Evolutionary conservation across 257 asterid genomes (phyloP).

Genomic region (Verbena officinalis): DNA sequence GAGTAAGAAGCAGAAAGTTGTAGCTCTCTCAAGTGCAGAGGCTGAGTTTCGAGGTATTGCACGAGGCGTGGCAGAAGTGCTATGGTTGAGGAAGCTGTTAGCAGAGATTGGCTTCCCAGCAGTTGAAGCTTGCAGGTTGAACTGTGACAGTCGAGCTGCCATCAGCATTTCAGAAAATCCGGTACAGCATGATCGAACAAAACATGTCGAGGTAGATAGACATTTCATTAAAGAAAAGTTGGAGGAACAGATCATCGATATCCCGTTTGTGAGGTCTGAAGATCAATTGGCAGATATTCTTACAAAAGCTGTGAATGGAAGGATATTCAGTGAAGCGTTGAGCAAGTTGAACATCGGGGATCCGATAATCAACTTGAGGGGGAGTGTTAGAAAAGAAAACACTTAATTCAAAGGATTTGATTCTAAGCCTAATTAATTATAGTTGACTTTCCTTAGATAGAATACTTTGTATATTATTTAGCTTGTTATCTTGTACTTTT

Average conservation of each 20-base stretch:
- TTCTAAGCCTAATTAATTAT: too few species aligned
- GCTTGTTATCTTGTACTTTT: too few species aligned
- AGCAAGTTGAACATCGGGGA: not conserved
- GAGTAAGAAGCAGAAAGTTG: slow-evolving; percentile 4
- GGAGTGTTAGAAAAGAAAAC: not conserved
- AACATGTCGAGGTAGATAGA: not conserved
- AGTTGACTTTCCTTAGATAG: too few species aligned
- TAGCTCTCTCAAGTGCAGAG: not conserved
- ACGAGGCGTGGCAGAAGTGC: not conserved
- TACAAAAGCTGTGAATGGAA: not conserved
- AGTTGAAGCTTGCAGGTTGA: not conserved
- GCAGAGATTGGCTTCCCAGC: not conserved
- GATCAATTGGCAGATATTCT: not conserved
- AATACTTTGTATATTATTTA: too few species aligned
- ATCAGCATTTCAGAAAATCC: not conserved
- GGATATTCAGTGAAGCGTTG: not conserved
- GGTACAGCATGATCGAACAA: not conserved
- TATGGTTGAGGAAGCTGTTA: not conserved
- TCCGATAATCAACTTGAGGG: not conserved
- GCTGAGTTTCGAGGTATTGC: not conserved
- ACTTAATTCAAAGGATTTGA: not conserved
- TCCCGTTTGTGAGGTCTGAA: not conserved
- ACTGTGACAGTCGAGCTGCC: not conserved
- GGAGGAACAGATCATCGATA: not conserved
- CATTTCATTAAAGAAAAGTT: not conserved